Evolutionary conservation across 352 stramenopile species (phyloP).

Genomic region (Pythium phragmiticola): DNA sequence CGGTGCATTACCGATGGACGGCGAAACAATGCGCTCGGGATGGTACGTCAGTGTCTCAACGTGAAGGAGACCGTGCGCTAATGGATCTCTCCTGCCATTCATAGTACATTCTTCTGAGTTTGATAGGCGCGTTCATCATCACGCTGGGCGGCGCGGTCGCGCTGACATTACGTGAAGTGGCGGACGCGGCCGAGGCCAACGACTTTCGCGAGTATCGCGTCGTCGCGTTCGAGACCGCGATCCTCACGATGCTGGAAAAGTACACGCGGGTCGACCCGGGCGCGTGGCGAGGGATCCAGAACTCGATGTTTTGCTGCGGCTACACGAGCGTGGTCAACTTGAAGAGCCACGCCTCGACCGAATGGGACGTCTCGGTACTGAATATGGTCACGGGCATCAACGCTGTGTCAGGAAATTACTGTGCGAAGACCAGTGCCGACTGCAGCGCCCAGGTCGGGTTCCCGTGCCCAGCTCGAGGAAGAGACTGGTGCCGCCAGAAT

Average conservation of each 20-base stretch:
- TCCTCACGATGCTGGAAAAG: conserved; percentile 40
- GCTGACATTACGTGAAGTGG: conserved; percentile 39
- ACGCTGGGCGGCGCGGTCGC: conserved; percentile 48
- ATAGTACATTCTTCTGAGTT: conserved; percentile 52
- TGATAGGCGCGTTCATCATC: conserved; percentile 39
- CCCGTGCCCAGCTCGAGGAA: conserved; percentile 38
- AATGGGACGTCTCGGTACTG: conserved; percentile 40
- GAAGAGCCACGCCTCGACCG: conserved; percentile 12
- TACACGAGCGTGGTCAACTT: conserved; percentile 37
- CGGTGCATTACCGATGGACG: conserved; percentile 46
- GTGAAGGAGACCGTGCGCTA: too few species aligned
- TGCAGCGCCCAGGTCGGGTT: conserved; percentile 15
- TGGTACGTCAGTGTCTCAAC: conserved; percentile 28
- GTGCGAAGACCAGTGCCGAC: conserved; percentile 28
- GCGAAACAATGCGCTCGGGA: conserved; percentile 58
- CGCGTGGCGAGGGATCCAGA: conserved; percentile 46
- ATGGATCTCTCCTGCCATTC: not conserved
- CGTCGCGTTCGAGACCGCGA: conserved; percentile 40
- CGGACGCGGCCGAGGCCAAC: conserved; percentile 31
- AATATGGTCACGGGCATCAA: conserved; percentile 40
- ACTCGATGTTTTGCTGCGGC: conserved; percentile 54
- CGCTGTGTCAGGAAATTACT: conserved; percentile 38
- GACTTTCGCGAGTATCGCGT: conserved; percentile 41
- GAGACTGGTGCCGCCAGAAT: conserved; percentile 46
- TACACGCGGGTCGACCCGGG: conserved; percentile 30